A percentile compares a stretch with the other conserved stretches of the same genome.
Evolutionary conservation across 495 filamentous ascomycete species (phyloP).

Genomic region (Penicillium silybi): DNA sequence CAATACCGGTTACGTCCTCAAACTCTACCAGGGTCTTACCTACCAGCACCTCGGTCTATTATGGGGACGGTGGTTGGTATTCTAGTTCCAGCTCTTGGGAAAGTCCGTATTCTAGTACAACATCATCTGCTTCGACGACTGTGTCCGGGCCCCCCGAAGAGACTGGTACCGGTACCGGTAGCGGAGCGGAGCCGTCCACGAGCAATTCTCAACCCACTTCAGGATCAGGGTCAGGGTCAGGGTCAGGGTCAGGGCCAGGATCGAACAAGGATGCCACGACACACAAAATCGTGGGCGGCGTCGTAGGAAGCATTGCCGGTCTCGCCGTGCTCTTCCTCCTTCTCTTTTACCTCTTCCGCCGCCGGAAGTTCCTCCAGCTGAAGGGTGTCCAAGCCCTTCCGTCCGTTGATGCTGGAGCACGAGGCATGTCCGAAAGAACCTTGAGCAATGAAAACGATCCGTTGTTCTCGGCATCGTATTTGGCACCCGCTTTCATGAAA

Average conservation of each 20-base stretch:
- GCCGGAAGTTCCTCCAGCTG: conserved; percentile 34
- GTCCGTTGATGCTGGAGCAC: conserved; percentile 19
- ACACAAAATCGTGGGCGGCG: conserved; percentile 55
- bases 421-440: conserved; percentile 47
- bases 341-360: conserved; percentile 52
- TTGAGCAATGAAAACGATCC: conserved; percentile 54
- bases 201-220: conserved; percentile 13
- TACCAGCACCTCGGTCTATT: neutral
- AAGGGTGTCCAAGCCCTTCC: conserved; percentile 22
- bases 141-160: conserved; percentile 2
- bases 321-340: conserved; percentile 54
- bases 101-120: neutral
- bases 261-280: conserved; percentile 22
- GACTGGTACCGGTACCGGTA: conserved; percentile 8
- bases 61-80: neutral
- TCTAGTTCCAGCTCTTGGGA: neutral
- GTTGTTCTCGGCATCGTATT: conserved; percentile 51
- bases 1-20: conserved; percentile 6
- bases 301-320: conserved; percentile 63
- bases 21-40: conserved; percentile 10
- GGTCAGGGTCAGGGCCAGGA: conserved; percentile 10
- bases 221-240: conserved; percentile 10
- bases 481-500: conserved; percentile 46
- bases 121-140: conserved; percentile 6
- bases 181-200: conserved; percentile 15